Conservation (phyloP, 306 rosid genomes). For the Psophocarpus tetragonolobus region DNA sequence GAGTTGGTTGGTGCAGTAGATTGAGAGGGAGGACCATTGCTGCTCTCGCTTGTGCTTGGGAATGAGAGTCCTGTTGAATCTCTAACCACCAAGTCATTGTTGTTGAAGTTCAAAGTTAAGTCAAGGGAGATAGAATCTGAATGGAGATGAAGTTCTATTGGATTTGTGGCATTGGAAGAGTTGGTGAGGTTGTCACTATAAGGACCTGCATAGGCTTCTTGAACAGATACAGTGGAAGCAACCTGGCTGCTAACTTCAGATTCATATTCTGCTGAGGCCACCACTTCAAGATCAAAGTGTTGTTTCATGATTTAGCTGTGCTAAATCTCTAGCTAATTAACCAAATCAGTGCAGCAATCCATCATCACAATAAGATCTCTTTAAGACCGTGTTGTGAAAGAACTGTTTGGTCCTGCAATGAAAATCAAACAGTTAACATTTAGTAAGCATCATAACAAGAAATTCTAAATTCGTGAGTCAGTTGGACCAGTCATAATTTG, state of each 20-base stretch:
- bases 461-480: neutral
- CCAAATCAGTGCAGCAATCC: constrained; percentile 30
- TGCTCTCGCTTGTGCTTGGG: constrained; percentile 84
- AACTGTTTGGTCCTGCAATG: constrained; percentile 42
- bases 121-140: constrained; percentile 57
- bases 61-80: constrained; percentile 62
- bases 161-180: constrained; percentile 43
- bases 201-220: constrained; percentile 61
- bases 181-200: constrained; percentile 46
- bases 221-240: constrained; percentile 64
- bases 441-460: constrained; percentile 25
- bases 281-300: constrained; percentile 72
- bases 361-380: constrained; percentile 19
- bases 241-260: constrained; percentile 80
- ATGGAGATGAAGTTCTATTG: constrained; percentile 35
- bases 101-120: constrained; percentile 66
- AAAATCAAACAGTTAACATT: constrained; percentile 9
- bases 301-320: constrained; percentile 55
- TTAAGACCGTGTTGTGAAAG: neutral
- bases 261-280: constrained; percentile 62
- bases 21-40: constrained; percentile 65
- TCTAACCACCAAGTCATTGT: constrained; percentile 38
- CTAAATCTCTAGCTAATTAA: constrained; percentile 4
- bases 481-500: neutral
- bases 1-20: constrained; percentile 41